Evolutionary conservation across 768 basidiomycete species (phyloP).

Genomic region (Pleurotus eryngii): DNA sequence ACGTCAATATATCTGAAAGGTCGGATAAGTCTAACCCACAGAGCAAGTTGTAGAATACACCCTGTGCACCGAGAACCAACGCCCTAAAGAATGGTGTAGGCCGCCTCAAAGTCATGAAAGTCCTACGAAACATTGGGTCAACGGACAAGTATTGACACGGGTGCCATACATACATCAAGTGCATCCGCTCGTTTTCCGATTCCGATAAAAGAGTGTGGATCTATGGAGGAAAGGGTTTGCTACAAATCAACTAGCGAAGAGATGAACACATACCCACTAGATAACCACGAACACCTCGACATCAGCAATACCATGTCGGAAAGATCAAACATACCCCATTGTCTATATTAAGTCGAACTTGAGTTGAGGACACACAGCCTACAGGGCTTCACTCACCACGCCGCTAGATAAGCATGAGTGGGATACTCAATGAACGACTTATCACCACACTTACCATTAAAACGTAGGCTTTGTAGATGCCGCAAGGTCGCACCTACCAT

Average conservation of each 20-base stretch:
- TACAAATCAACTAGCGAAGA: constrained; percentile 33
- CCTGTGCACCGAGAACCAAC: constrained; percentile 86
- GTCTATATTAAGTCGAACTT: constrained; percentile 15
- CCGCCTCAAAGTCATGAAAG: constrained; percentile 89
- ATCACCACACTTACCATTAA: constrained; percentile 59
- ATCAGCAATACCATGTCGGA: background rate
- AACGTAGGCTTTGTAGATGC: constrained; percentile 82
- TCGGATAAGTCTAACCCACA: constrained; percentile 42
- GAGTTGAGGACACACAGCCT: no score
- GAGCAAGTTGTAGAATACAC: constrained; percentile 87
- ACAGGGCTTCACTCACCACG: constrained; percentile 31
- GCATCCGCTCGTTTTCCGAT: constrained; percentile 97
- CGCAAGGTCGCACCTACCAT: constrained; percentile 91
- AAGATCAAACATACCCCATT: constrained; percentile 1
- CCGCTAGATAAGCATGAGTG: constrained; percentile 28
- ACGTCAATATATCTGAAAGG: constrained; percentile 11
- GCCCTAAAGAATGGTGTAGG: constrained; percentile 80
- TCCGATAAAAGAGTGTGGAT: constrained; percentile 92
- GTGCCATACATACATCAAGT: constrained; percentile 63
- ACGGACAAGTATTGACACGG: constrained; percentile 11
- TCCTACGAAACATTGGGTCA: constrained; percentile 43
- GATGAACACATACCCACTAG: background rate
- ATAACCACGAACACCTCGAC: background rate
- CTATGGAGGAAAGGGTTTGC: constrained; percentile 50
- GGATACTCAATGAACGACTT: background rate